Evolutionary conservation across 805 yeast species (phyloP).

Genomic region (Metschnikowia shivogae): DNA sequence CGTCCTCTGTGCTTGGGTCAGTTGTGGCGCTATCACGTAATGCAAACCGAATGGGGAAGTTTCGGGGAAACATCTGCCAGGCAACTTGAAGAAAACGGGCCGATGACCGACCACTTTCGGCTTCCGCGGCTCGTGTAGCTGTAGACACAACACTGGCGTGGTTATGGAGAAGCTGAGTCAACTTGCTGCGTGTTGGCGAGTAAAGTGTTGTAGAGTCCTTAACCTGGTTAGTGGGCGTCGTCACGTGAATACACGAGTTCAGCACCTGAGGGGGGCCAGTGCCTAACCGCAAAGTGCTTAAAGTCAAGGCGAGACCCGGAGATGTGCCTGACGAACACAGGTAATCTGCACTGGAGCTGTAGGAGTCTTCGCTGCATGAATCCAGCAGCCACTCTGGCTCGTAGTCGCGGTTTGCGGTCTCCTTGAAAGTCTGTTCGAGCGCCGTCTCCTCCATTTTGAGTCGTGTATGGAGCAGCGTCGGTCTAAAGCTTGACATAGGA

Average conservation of each 20-base stretch:
- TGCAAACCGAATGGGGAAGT: background rate
- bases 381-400: conserved; percentile 4
- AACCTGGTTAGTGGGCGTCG: background rate
- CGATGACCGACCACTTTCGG: background rate
- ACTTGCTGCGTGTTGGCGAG: conserved; percentile 3
- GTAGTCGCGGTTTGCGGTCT: background rate
- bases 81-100: background rate
- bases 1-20: background rate
- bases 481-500: background rate
- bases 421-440: background rate
- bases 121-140: background rate
- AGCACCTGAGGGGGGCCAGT: conserved; percentile 2
- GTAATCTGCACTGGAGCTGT: conserved; percentile 2
- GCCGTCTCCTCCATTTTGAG: conserved; percentile 2
- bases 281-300: background rate
- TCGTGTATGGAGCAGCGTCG: background rate
- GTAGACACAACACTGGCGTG: conserved; percentile 1
- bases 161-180: background rate
- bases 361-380: conserved; percentile 3
- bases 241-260: background rate
- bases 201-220: background rate
- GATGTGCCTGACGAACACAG: conserved; percentile 1
- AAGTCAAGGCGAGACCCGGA: background rate
- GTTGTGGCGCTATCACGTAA: background rate
- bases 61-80: conserved; percentile 4